Base-by-base conservation (phyloP, 2,329 filamentous ascomycete species). In the Xylaria sp. region DNA sequence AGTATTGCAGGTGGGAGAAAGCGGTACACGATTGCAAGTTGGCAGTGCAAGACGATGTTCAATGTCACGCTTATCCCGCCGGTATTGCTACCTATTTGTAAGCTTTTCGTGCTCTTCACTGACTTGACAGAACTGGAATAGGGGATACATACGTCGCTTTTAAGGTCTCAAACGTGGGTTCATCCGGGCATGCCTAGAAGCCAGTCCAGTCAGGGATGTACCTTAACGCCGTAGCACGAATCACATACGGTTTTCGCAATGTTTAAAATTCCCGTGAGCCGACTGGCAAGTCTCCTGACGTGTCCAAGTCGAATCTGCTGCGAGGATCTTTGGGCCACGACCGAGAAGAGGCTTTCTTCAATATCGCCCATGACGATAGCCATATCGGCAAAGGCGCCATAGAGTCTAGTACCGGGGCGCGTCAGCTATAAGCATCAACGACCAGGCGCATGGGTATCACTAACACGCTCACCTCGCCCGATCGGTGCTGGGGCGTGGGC, bases 341-440 rank as follows among this genome's bases (percentile, higher is more conserved):
- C 75, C 13, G 75, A 77, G 62, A 75, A 77, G 31, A 76, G 48
- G 1, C 58, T 74, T 12, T 72, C 71, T 33, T 77, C 75, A 18
- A 77, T 75, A 60, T 77, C 75, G 12, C 72, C 75, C 41, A 72
- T 73, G 20, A 73, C 61, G 10, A 77, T 64, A 2, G 73, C 67
- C 64, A 73, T 71, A 46, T 75, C 70, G n/a, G 73, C 57, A 8
- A 69, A 75, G 20, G 70, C 74, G 6, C 60, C 41, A 51, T 74
- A 76, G 31, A 75, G 36, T 13, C 74, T 76, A 31, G 31, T 3
- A n/a, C 5, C 2, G 4, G 4, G 6, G 28, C 10, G 28, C 12
- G 52, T 75, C 62, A 75, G 68, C 10, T 13, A 1, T 6, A n/a
- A 28, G 8, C 12, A 8, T 2, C 15, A 15, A 31, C 1, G 12